A percentile compares a stretch with the other conserved stretches of the same genome.
Evolutionary conservation across 2,329 filamentous ascomycete genomes (phyloP).

Genomic region (Verticillium tricorpus): DNA sequence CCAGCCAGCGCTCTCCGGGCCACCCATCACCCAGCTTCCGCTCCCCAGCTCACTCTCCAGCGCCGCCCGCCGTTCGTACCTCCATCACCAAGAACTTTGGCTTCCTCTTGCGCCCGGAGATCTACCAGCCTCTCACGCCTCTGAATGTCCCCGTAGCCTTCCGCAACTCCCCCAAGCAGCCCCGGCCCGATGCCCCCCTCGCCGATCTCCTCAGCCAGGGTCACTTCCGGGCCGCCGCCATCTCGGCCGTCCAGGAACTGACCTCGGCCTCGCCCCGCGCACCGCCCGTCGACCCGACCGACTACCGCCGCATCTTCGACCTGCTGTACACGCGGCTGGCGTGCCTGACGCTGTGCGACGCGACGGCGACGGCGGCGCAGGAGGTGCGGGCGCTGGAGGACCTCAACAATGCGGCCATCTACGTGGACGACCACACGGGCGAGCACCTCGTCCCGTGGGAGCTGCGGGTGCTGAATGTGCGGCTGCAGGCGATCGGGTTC

Average conservation of each 20-base stretch:
- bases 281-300: conserved; percentile 39
- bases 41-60: conserved; percentile 24
- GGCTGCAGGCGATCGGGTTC: conserved; percentile 81
- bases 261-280: conserved; percentile 40
- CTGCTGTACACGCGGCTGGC: conserved; percentile 78
- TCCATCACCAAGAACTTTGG: conserved; percentile 66
- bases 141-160: conserved; percentile 61
- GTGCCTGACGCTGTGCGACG: conserved; percentile 75
- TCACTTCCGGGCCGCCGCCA: conserved; percentile 77
- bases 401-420: conserved; percentile 51
- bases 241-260: conserved; percentile 58
- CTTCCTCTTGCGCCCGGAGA: conserved; percentile 72
- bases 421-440: conserved; percentile 48
- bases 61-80: conserved; percentile 23
- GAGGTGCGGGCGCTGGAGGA: conserved; percentile 62
- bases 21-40: conserved; percentile 18
- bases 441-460: conserved; percentile 80
- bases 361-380: conserved; percentile 63
- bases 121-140: conserved; percentile 76
- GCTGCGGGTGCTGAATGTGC: conserved; percentile 74
- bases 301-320: conserved; percentile 65
- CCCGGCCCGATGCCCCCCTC: conserved; percentile 60
- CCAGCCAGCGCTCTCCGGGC: conserved; percentile 11
- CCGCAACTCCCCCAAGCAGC: conserved; percentile 61
- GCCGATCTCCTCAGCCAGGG: conserved; percentile 63